A percentile compares a stretch with the other conserved stretches of the same genome.
Evolutionary conservation across 257 asterid species (phyloP).

Genomic region (Solanum habrochaites): DNA sequence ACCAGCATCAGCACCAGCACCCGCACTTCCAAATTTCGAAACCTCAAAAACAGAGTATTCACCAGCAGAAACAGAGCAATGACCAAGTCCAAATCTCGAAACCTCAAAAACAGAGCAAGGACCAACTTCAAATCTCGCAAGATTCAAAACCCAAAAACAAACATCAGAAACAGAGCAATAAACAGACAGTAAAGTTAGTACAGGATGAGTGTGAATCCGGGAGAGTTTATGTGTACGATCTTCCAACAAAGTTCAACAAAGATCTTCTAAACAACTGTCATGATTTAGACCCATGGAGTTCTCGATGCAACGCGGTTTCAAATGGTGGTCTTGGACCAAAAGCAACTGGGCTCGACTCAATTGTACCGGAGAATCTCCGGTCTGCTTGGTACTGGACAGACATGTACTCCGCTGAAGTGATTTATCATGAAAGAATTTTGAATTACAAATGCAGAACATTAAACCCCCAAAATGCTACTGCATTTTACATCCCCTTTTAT

Average conservation of each 20-base stretch:
- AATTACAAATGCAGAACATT: constrained; percentile 34
- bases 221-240: constrained; percentile 38
- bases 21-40: neutral
- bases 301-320: constrained; percentile 34
- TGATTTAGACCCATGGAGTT: constrained; percentile 36
- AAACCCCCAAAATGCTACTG: constrained; percentile 33
- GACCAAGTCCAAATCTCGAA: neutral
- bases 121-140: neutral
- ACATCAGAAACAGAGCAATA: neutral
- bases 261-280: constrained; percentile 29
- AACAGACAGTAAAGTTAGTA: neutral
- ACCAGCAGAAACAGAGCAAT: neutral
- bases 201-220: constrained; percentile 28
- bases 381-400: constrained; percentile 52
- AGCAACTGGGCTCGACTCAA: constrained; percentile 37
- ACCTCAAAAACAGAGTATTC: neutral
- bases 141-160: neutral
- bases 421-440: constrained; percentile 35
- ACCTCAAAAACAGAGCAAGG: neutral
- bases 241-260: constrained; percentile 32
- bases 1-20: neutral
- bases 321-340: constrained; percentile 37
- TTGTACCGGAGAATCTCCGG: constrained; percentile 25
- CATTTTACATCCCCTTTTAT: constrained; percentile 53
- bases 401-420: constrained; percentile 36